phyloP scores from a whole-genome alignment of 1,139 yeast species.

The Hemisphaericaspora subhashii region DNA sequence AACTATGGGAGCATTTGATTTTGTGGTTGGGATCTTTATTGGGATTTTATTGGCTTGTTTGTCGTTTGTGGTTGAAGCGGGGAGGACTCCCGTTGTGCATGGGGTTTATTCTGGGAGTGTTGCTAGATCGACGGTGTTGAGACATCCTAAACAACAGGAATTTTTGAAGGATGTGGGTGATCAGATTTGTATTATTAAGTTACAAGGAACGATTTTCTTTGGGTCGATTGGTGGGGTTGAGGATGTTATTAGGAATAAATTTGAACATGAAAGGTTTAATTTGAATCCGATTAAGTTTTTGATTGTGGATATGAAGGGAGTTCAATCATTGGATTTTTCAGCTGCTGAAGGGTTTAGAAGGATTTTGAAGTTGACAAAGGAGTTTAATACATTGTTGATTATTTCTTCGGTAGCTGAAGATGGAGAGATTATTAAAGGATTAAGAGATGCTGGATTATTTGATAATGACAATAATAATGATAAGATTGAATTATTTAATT shows the following conservation, averaged over 20 bases:
- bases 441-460: constrained; percentile 74
- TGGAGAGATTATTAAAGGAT: constrained; percentile 60
- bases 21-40: constrained; percentile 86
- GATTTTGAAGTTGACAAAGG: constrained; percentile 73
- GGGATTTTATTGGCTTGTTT: constrained; percentile 91
- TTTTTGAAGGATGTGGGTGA: constrained; percentile 84
- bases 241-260: constrained; percentile 62
- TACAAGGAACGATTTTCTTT: constrained; percentile 87
- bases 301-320: constrained; percentile 82
- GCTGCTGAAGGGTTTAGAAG: constrained; percentile 96
- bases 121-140: constrained; percentile 87
- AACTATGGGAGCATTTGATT: constrained; percentile 95
- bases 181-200: constrained; percentile 83
- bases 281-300: constrained; percentile 70
- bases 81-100: constrained; percentile 76
- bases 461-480: constrained; percentile 31
- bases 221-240: constrained; percentile 96
- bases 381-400: constrained; percentile 68
- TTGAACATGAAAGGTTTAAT: constrained; percentile 57
- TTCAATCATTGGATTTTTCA: constrained; percentile 81
- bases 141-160: constrained; percentile 88
- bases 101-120: constrained; percentile 85
- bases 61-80: constrained; percentile 88
- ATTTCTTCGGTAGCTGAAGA: constrained; percentile 73
- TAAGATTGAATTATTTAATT: constrained; percentile 63